A percentile compares a stretch with the other conserved stretches of the same genome.
Evolutionary conservation across 352 stramenopile genomes (phyloP).

Genomic region (Phytopythium montanum): DNA sequence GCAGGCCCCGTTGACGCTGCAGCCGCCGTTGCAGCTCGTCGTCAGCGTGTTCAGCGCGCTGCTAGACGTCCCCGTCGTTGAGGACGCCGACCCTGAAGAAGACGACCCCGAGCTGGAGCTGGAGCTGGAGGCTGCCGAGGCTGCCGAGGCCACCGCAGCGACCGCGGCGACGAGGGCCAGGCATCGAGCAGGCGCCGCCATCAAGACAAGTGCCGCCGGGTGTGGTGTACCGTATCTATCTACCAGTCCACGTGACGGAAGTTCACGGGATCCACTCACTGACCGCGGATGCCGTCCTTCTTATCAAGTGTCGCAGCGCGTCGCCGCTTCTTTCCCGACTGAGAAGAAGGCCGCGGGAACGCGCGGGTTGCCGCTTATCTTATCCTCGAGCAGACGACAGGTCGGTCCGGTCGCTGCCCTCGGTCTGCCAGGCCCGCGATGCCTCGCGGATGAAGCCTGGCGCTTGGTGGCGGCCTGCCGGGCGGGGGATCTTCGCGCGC

Average conservation of each 20-base stretch:
- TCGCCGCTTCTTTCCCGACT: neutral
- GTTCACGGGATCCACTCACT: too few species aligned
- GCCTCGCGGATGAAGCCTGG: too few species aligned
- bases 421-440: too few species aligned
- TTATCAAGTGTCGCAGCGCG: slow-evolving; percentile 3
- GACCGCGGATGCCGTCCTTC: too few species aligned
- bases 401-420: too few species aligned
- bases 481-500: too few species aligned
- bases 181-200: neutral
- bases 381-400: neutral
- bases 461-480: too few species aligned
- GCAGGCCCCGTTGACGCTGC: slow-evolving; percentile 52
- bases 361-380: neutral
- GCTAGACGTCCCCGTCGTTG: neutral
- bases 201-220: neutral
- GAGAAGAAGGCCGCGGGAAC: slow-evolving; percentile 4
- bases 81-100: neutral
- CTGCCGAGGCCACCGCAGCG: slow-evolving; percentile 8
- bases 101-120: neutral
- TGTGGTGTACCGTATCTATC: too few species aligned
- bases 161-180: slow-evolving; percentile 5
- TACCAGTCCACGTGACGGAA: too few species aligned
- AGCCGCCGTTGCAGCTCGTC: slow-evolving; percentile 72
- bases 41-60: slow-evolving; percentile 61
- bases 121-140: slow-evolving; percentile 11